A percentile compares a stretch with the other conserved stretches of the same genome.
phyloP scores from a whole-genome alignment of 2,329 filamentous ascomycete species.

The Teratosphaeriaceae sp. region DNA sequence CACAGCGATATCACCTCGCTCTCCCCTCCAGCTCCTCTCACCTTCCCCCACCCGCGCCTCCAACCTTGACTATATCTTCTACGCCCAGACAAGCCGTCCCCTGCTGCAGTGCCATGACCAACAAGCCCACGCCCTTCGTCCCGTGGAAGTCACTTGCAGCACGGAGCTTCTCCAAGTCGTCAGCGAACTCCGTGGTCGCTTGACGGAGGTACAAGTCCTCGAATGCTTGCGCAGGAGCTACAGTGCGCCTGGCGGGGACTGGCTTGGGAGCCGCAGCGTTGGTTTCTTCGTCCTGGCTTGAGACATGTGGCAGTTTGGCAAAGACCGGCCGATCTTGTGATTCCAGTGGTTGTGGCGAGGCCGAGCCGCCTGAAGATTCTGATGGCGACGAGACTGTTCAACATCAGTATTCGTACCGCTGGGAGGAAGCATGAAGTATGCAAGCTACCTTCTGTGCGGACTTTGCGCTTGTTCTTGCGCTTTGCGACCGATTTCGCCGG shows the following conservation, averaged over 20 bases:
- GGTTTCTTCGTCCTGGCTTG: background rate
- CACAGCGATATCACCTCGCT: background rate
- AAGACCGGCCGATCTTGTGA: background rate
- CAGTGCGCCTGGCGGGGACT: conserved; percentile 1
- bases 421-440: background rate
- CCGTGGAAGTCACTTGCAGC: conserved; percentile 63
- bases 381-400: background rate
- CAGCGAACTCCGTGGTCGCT: conserved; percentile 62
- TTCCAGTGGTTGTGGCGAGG: background rate
- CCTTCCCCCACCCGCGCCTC: conserved; percentile 3
- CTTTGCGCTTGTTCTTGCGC: conserved; percentile 20
- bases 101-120: conserved; percentile 63
- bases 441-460: conserved; percentile 18
- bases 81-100: conserved; percentile 55
- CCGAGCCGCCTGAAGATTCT: background rate
- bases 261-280: conserved; percentile 2
- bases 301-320: background rate
- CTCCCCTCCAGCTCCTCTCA: background rate
- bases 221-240: conserved; percentile 38
- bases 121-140: conserved; percentile 53
- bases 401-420: background rate
- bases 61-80: conserved; percentile 45
- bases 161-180: conserved; percentile 67
- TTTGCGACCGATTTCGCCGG: conserved; percentile 14
- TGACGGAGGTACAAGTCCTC: conserved; percentile 62